phyloP scores from a whole-genome alignment of 805 yeast genomes.

The Ogataea salicorniae region DNA sequence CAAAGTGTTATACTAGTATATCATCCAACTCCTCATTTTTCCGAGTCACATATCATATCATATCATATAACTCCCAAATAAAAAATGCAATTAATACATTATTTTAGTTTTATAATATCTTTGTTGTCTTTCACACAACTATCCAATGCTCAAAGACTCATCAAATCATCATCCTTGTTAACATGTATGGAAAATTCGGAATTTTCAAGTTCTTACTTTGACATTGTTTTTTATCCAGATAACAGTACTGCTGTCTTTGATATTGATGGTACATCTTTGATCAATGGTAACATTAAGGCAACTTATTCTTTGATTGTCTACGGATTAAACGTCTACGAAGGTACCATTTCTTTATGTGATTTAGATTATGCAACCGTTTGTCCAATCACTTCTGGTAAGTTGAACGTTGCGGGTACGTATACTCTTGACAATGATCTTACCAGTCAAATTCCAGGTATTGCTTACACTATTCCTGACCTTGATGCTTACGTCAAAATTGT shows the following conservation, averaged over 20 bases:
- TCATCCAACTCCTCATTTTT: too few species aligned
- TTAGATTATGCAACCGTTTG: constrained; percentile 54
- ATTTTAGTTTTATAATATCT: not conserved
- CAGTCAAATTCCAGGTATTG: constrained; percentile 67
- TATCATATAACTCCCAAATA: too few species aligned
- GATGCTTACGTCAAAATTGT: constrained; percentile 85
- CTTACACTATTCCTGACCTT: constrained; percentile 87
- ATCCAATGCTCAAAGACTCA: constrained; percentile 24
- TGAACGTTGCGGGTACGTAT: constrained; percentile 53
- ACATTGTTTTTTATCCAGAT: constrained; percentile 65
- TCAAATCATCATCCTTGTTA: constrained; percentile 56
- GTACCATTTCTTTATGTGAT: constrained; percentile 59
- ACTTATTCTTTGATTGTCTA: constrained; percentile 66
- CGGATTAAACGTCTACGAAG: constrained; percentile 62
- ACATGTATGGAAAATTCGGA: constrained; percentile 91
- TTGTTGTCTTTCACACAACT: constrained; percentile 4
- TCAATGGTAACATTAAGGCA: constrained; percentile 68
- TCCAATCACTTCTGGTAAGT: constrained; percentile 84
- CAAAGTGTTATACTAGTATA: too few species aligned
- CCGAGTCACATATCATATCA: too few species aligned
- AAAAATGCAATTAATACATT: too few species aligned
- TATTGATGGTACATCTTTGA: constrained; percentile 72
- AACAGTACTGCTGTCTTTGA: constrained; percentile 60
- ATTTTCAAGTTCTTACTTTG: constrained; percentile 78
- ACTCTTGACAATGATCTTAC: constrained; percentile 37